phyloP scores from a whole-genome alignment of 2,329 filamentous ascomycete species.

The Aspergillus sp. region DNA sequence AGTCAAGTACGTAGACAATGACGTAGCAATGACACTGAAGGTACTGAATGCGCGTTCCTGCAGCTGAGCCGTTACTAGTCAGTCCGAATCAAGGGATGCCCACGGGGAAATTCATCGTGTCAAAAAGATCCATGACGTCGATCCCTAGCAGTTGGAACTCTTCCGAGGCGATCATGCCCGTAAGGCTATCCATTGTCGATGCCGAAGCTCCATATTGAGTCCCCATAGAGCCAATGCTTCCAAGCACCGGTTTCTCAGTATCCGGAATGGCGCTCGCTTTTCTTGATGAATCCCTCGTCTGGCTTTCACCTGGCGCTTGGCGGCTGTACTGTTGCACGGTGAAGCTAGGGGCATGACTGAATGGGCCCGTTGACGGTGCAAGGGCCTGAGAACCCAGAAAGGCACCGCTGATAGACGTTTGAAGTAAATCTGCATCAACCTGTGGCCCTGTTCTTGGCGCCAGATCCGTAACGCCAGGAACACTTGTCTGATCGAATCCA shows the following conservation, averaged over 20 bases:
- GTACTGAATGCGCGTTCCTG: too few species aligned
- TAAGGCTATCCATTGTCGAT: neutral
- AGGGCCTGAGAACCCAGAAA: neutral
- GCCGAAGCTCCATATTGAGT: neutral
- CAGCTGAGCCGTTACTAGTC: too few species aligned
- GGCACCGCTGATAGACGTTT: neutral
- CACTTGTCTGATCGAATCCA: neutral
- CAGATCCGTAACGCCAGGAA: neutral
- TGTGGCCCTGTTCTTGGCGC: neutral
- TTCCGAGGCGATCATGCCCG: neutral
- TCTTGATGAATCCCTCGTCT: neutral
- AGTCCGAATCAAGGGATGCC: neutral
- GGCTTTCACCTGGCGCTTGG: neutral
- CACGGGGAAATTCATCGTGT: neutral
- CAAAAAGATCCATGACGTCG: neutral
- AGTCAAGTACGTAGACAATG: too few species aligned
- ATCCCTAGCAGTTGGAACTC: neutral
- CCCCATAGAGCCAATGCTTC: neutral
- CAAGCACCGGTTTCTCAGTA: neutral
- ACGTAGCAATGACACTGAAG: too few species aligned
- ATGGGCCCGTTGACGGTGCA: neutral
- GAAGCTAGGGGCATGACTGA: neutral
- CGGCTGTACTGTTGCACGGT: neutral
- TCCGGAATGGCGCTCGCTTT: neutral
- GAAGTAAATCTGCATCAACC: neutral